A percentile compares a stretch with the other conserved stretches of the same genome.
Evolutionary conservation across 768 basidiomycete genomes (phyloP).

Genomic region (Chlorophyllum brunneum): DNA sequence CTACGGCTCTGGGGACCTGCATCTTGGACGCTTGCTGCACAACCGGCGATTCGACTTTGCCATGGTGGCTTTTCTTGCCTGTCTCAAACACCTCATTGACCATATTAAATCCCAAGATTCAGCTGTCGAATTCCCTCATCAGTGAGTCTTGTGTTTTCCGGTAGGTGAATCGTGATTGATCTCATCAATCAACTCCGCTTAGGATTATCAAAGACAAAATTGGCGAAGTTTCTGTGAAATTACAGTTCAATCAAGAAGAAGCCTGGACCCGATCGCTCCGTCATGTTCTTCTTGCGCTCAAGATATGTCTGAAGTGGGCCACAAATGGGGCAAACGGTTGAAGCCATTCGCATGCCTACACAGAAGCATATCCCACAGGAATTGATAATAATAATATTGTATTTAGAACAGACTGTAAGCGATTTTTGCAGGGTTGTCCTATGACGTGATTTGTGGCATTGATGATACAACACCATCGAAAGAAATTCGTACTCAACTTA

Average conservation of each 20-base stretch:
- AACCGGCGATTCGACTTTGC: constrained; percentile 95
- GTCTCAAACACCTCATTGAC: constrained; percentile 88
- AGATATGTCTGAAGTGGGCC: constrained; percentile 84
- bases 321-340: constrained; percentile 72
- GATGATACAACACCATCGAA: constrained; percentile 15
- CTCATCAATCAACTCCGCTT: background rate
- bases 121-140: constrained; percentile 76
- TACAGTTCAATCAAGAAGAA: constrained; percentile 95
- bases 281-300: constrained; percentile 85
- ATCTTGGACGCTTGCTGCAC: constrained; percentile 84
- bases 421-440: background rate
- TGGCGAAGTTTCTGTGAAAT: constrained; percentile 89
- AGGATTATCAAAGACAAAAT: constrained; percentile 95
- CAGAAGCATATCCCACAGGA: background rate
- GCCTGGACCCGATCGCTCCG: constrained; percentile 91
- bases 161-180: background rate
- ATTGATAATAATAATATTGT: background rate
- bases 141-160: constrained; percentile 49
- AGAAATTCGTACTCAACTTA: background rate
- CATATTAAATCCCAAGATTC: constrained; percentile 73
- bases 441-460: constrained; percentile 24
- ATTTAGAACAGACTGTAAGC: background rate
- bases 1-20: constrained; percentile 91
- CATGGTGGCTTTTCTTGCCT: constrained; percentile 96
- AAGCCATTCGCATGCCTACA: constrained; percentile 9